Evolutionary conservation across 1,139 yeast species (phyloP).

Genomic region (Wickerhamiella infanticola): DNA sequence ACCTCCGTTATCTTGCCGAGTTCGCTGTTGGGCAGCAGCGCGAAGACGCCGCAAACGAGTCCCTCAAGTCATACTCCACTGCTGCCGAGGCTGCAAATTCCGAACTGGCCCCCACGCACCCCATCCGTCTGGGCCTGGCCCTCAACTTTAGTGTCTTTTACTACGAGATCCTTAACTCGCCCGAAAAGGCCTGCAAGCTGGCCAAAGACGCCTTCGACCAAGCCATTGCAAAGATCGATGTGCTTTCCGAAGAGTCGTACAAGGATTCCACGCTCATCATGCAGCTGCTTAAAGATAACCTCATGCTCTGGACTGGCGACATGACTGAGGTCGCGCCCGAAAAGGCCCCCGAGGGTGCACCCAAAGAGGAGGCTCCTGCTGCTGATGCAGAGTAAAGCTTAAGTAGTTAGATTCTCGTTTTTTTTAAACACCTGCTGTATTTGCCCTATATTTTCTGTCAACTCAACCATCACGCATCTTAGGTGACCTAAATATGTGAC

Average conservation of each 20-base stretch:
- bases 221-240: conserved; percentile 97
- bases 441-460: not conserved
- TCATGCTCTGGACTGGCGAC: conserved; percentile 66
- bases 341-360: conserved; percentile 4
- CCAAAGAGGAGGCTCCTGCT: conserved; percentile 8
- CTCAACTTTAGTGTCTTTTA: conserved; percentile 95
- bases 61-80: conserved; percentile 88
- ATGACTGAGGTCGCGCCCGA: conserved; percentile 16
- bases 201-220: conserved; percentile 99
- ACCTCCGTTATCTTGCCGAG: conserved; percentile 98
- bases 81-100: conserved; percentile 97
- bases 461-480: not conserved
- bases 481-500: not conserved
- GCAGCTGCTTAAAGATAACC: conserved; percentile 97
- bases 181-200: conserved; percentile 97
- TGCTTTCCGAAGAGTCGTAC: conserved; percentile 94
- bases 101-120: conserved; percentile 97
- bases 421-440: not conserved
- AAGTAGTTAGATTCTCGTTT: not conserved
- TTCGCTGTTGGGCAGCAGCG: conserved; percentile 88
- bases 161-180: conserved; percentile 95
- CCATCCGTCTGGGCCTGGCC: conserved; percentile 97
- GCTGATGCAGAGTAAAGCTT: conserved; percentile 8
- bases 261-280: conserved; percentile 95
- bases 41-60: conserved; percentile 85